Conservation (phyloP, 768 basidiomycete genomes). For the Russula sp. region DNA sequence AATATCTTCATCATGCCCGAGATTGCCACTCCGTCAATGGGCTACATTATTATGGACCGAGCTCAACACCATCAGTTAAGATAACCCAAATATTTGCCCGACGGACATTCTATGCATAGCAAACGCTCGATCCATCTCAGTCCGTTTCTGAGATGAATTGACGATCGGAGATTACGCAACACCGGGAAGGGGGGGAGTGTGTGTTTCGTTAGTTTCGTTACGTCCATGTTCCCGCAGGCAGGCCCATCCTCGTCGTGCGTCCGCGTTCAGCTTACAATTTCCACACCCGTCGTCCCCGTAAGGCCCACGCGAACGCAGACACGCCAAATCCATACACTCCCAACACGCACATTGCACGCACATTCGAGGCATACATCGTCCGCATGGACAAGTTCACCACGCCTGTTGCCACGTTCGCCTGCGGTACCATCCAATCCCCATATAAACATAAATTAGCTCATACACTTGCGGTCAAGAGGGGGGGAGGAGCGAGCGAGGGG, state of each 20-base stretch:
- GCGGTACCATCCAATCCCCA: neutral
- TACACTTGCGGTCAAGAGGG: neutral
- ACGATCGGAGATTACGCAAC: neutral
- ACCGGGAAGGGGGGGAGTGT: no score
- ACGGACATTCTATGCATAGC: neutral
- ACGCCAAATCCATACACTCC: conserved; percentile 56
- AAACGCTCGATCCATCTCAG: neutral
- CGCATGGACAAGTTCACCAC: conserved; percentile 71
- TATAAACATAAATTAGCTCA: neutral
- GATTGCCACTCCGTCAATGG: neutral
- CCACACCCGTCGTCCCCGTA: conserved; percentile 40
- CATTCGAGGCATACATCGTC: conserved; percentile 74
- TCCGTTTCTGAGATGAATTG: neutral
- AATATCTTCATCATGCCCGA: neutral
- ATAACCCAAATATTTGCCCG: neutral
- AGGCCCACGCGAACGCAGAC: conserved; percentile 62
- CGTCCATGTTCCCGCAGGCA: neutral
- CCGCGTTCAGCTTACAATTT: conserved; percentile 28
- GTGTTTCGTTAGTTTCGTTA: neutral
- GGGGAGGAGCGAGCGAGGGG: neutral
- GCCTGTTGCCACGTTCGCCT: conserved; percentile 91
- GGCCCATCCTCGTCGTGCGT: neutral
- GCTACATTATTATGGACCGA: neutral
- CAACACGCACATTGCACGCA: conserved; percentile 60
- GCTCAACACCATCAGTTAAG: neutral